phyloP scores from a whole-genome alignment of 441 rosid species.

The Pelargonium myrrhifolium region DNA sequence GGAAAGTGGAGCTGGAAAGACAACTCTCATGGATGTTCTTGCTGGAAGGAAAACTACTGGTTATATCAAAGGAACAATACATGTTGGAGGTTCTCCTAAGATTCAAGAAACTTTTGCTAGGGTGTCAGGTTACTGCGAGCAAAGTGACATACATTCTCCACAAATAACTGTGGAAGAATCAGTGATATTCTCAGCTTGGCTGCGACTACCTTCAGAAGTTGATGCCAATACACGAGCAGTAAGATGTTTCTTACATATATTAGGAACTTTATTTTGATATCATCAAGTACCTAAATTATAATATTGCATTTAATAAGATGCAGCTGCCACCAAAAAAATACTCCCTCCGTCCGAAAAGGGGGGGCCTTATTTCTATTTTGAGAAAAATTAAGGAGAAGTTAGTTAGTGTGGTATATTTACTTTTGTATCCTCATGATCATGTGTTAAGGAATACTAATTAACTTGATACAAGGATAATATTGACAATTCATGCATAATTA shows the following conservation, averaged over 20 bases:
- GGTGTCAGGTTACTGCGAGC: slow-evolving; percentile 64
- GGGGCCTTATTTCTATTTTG: too few relatives aligned
- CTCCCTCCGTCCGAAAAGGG: too few relatives aligned
- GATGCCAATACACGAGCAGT: slow-evolving; percentile 37
- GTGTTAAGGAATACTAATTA: too few relatives aligned
- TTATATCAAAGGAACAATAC: slow-evolving; percentile 47
- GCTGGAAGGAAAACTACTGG: slow-evolving; percentile 63
- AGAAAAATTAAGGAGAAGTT: too few relatives aligned
- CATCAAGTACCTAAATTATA: too few relatives aligned
- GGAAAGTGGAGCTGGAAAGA: slow-evolving; percentile 72
- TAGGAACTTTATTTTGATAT: too few relatives aligned
- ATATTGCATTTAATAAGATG: too few relatives aligned
- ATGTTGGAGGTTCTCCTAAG: slow-evolving; percentile 50
- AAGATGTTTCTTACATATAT: slow-evolving; percentile 7
- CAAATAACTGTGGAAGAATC: slow-evolving; percentile 61
- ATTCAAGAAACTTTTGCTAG: slow-evolving; percentile 50
- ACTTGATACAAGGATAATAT: too few relatives aligned
- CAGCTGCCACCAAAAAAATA: too few relatives aligned
- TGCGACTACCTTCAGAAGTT: slow-evolving; percentile 42
- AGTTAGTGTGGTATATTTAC: too few relatives aligned
- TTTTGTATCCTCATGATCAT: too few relatives aligned
- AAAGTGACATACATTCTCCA: slow-evolving; percentile 59
- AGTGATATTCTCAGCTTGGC: slow-evolving; percentile 49
- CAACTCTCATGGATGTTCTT: slow-evolving; percentile 67
- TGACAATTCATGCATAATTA: too few relatives aligned